Evolutionary conservation across 2,329 filamentous ascomycete species (phyloP), one percentile per base, ranked within the genome.

Genomic region (Verticillium nubilum): DNA sequence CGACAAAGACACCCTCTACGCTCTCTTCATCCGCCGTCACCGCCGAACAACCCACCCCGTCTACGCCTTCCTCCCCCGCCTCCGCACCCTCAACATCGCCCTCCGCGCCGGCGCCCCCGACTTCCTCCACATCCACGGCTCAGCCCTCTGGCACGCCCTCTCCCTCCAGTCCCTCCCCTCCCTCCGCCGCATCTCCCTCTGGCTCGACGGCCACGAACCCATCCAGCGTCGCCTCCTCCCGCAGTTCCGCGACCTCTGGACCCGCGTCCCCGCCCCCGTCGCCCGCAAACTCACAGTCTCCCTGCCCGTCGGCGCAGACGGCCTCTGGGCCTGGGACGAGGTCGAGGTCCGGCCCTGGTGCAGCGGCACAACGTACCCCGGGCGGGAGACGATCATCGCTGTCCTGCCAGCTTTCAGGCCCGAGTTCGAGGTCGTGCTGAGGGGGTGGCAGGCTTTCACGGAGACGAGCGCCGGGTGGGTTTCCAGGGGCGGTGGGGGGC

Each of bases 151-250:
- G 62, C 27, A 52, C 47, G 50, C 53, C 6, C 52, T 63, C 55
- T 23, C 57, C 17, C 58, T 57, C n/a, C 26, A 4, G 1, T 29
- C 55, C 1, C 55, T 58, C 29, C 35, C 42, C 10, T 23, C 28
- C 25, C 28, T 52, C 1, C 37, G 42, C n/a, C 42, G 53, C 4
- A 28, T 62, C 4, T 59, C 58, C 57, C 55, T 63, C 26, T 63
- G 62, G 62, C 60, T 63, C 35, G 62, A 63, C 52, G 62, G 61
- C 59, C 58, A 62, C 52, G 60, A 59, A 10, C 62, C 62, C 15
- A 35, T 62, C 33, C 60, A 61, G 0, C 61, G 62, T 7, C 62
- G 62, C 26, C 56, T 63, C 42, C 59, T 63, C 57, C 47, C 61
- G 54, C 61, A 63, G 53, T 62, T 58, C 37, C 62, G 62, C 28